Evolutionary conservation across 164 flowering plant species (phyloP).

Genomic region (grape (Vitis vinifera)): DNA sequence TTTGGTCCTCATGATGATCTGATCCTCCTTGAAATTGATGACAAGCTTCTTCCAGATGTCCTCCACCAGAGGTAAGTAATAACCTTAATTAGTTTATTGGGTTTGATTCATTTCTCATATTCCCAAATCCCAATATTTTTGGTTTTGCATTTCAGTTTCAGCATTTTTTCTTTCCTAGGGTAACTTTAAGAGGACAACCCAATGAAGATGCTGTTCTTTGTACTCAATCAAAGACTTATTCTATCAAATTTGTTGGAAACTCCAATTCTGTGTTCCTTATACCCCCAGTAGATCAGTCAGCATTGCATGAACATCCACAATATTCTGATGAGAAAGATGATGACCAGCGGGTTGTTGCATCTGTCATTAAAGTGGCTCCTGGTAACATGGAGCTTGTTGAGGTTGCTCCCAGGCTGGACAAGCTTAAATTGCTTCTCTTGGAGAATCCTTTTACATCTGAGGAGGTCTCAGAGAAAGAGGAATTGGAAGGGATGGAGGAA

Average conservation of each 20-base stretch:
- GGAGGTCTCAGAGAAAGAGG: conserved; percentile 45
- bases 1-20: conserved; percentile 80
- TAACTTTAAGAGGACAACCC: conserved; percentile 65
- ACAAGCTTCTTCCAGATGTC: conserved; percentile 69
- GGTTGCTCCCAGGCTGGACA: conserved; percentile 80
- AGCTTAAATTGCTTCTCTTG: conserved; percentile 59
- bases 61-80: conserved; percentile 53
- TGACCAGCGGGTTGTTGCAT: conserved; percentile 25
- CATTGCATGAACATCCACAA: conserved; percentile 2
- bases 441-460: conserved; percentile 52
- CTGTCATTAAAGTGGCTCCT: conserved; percentile 66
- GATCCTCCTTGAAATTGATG: conserved; percentile 83
- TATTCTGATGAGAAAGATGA: conserved; percentile 15
- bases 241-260: conserved; percentile 77
- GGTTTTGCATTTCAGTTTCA: not conserved
- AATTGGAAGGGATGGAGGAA: conserved; percentile 20
- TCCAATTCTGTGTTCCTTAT: conserved; percentile 83
- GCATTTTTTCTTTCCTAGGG: conserved; percentile 33
- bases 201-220: conserved; percentile 92
- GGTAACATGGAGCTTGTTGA: conserved; percentile 82
- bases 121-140: not conserved
- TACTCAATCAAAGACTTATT: conserved; percentile 77
- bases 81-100: not conserved
- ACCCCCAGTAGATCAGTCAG: conserved; percentile 49
- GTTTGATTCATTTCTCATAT: not conserved